These are phyloP conservation scores for Albatrellus ellisii DNA, from an alignment of 768 basidiomycete species.

Conservation along the genomic window DNA sequence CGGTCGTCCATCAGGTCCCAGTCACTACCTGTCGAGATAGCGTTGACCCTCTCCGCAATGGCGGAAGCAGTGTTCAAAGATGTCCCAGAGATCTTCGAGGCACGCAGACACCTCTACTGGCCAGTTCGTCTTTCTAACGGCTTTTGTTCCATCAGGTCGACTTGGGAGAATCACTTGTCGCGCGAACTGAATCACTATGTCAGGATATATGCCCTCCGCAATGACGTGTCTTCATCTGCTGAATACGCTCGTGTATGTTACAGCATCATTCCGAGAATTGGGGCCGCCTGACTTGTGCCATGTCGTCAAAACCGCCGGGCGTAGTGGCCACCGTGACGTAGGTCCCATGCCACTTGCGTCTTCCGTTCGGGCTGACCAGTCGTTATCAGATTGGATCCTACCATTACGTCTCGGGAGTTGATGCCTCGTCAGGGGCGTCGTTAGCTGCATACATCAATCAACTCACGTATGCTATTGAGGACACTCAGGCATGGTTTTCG, in stretches of 20 bases:
- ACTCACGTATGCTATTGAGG: conserved; percentile 91
- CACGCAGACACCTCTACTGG: conserved; percentile 16
- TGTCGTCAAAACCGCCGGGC: conserved; percentile 84
- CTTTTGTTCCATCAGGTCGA: conserved; percentile 43
- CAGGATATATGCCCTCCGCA: conserved; percentile 22
- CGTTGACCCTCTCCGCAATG: background rate
- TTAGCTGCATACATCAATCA: conserved; percentile 98
- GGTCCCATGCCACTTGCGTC: conserved; percentile 19
- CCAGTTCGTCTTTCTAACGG: background rate
- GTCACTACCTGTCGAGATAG: background rate
- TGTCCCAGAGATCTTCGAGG: conserved; percentile 95
- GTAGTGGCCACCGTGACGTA: conserved; percentile 78
- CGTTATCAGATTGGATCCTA: conserved; percentile 75
- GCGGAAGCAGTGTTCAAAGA: conserved; percentile 78
- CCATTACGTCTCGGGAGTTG: conserved; percentile 97
- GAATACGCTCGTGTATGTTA: conserved; percentile 5
- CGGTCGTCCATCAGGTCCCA: background rate
- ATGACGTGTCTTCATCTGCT: conserved; percentile 5
- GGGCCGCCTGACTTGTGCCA: conserved; percentile 97
- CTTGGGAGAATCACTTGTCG: conserved; percentile 77
- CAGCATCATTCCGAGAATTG: conserved; percentile 92
- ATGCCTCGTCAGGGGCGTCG: conserved; percentile 95
- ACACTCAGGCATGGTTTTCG: conserved; percentile 84
- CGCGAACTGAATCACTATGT: conserved; percentile 90
- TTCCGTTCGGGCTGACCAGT: conserved; percentile 2